Evolutionary conservation across 768 basidiomycete genomes (phyloP), one percentile per base, ranked within the genome.

Genomic region (Pleurotus djamor): DNA sequence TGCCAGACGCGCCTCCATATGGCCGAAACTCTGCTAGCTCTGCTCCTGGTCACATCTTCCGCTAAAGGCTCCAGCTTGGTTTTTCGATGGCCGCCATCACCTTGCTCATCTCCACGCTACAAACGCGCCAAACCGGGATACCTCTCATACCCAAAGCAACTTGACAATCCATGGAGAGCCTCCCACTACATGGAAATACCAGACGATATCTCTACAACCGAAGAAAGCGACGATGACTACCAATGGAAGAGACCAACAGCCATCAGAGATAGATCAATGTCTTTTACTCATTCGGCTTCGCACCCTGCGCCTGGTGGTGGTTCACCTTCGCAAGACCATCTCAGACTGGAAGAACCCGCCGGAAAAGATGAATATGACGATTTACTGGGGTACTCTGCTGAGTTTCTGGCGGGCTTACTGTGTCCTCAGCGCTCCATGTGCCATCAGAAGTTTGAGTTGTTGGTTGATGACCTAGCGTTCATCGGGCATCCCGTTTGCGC

Each of bases 401-500:
- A 91, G 60, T 91, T 94, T 67, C 79, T 98, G 34, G 91, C 92
- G 28, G 82, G 82, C 47, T 75, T 96, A 63, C 79, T 98, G 2
- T 91, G 89, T 60, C 95, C 96, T 0, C 81, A 86, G 48, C 74
- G 78, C 34, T 80, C 86, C 12, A 85, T 95, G 71, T 97, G 94
- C 66, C 94, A 99, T 72, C 92, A 94, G 71, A 93, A 93, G 67
- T 98, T 97, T 68, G 94, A 96, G 69, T 83, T 99, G 34, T 74
- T 92, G 43, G 89, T 97, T 28, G 95, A 98, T 68, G 89, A 95
- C 65, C 79, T 98, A 28, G 92, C 87, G 4, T 98, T 98, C 70
- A 81, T 98, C 47, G 97, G 97, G 0, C 96, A 98, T 70, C 97
- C 96, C 1, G 94, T 98, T 2, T 91, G 89, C 68, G 84, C 83